Evolutionary conservation across 257 asterid genomes (phyloP), one percentile per base, ranked within the genome.

Genomic region (Nicotiana otophora): DNA sequence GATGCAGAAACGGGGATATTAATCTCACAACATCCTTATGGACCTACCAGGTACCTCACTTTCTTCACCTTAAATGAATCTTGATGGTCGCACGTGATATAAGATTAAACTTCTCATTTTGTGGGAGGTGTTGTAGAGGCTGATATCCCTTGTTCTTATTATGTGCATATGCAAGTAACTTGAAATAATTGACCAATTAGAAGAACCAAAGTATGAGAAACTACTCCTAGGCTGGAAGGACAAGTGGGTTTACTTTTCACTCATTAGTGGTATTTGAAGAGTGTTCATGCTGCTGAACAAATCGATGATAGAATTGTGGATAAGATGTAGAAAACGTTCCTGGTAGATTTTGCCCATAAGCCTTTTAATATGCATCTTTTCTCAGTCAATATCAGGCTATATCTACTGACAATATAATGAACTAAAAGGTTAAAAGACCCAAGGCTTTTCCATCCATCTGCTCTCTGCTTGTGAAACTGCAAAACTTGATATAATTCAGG

Each of bases 11-110:
- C 81, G 99, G 97, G 69, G 98, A 91, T 84, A 84, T 92, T 82
- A 86, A 89, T 87, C 90, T 94, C 83, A 91, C 95, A 10, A 81
- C 86, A 82, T 87, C 85, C 60, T 48, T 42, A 36, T 94, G 97
- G 98, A 91, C 96, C 80, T 95, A 94, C 86, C 97, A 95, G 99
- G 97, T 93, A 83, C 33, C 61, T 76, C 57, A 46, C 23, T 55
- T 77, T 63, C 39, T 6, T 34, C 75, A 39, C 10, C 34, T 46
- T 20, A 33, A 79, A 62, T 64, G 69, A 75, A 36, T 3, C 42
- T 34, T 62, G 46, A 39, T 23, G 75, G 16, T 79, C 69, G 23
- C 82, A 39, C 10, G 5, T 61, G 61, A 30, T 28, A 60, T 39
- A 78, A 20, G 23, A 39, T 20, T 36, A 62, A 62, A 39, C 58